Conservation (phyloP, 1,284 basidiomycete species). For the Taiwanofungus camphoratus region DNA sequence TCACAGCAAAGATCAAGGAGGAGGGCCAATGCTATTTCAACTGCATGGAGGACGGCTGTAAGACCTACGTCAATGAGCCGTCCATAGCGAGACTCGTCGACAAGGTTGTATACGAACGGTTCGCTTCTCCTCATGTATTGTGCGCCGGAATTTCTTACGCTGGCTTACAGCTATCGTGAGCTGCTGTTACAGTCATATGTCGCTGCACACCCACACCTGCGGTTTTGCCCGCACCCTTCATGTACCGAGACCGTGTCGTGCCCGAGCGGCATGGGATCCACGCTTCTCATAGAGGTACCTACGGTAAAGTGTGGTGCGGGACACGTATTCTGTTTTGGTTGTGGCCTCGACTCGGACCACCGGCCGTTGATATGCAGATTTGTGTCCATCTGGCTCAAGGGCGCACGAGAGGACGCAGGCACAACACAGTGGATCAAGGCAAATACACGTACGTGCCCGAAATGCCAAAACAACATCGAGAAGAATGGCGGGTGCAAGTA, state of each 20-base stretch:
- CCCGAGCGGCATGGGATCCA: conserved; percentile 31
- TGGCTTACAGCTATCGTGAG: conserved; percentile 40
- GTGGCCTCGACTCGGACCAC: conserved; percentile 47
- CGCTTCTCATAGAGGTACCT: conserved; percentile 48
- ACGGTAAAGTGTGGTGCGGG: conserved; percentile 48
- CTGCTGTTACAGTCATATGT: conserved; percentile 58
- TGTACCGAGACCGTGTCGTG: conserved; percentile 30
- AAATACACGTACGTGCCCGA: conserved; percentile 64
- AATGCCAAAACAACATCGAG: conserved; percentile 64
- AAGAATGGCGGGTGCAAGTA: conserved; percentile 72
- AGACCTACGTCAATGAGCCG: conserved; percentile 42
- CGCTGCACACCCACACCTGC: conserved; percentile 46
- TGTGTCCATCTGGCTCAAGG: conserved; percentile 57
- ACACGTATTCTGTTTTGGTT: conserved; percentile 53
- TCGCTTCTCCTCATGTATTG: neutral
- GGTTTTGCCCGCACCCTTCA: conserved; percentile 50
- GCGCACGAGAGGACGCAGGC: conserved; percentile 64
- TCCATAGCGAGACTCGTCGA: conserved; percentile 39
- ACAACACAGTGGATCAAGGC: conserved; percentile 68
- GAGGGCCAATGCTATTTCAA: conserved; percentile 58
- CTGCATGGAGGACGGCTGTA: conserved; percentile 61
- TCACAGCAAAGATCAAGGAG: conserved; percentile 50
- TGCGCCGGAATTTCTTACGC: neutral
- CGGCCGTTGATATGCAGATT: conserved; percentile 58
- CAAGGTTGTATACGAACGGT: conserved; percentile 32